These are phyloP conservation scores for Hypoxylon rickii DNA, from an alignment of 495 filamentous ascomycete species.

Conservation along the genomic window DNA sequence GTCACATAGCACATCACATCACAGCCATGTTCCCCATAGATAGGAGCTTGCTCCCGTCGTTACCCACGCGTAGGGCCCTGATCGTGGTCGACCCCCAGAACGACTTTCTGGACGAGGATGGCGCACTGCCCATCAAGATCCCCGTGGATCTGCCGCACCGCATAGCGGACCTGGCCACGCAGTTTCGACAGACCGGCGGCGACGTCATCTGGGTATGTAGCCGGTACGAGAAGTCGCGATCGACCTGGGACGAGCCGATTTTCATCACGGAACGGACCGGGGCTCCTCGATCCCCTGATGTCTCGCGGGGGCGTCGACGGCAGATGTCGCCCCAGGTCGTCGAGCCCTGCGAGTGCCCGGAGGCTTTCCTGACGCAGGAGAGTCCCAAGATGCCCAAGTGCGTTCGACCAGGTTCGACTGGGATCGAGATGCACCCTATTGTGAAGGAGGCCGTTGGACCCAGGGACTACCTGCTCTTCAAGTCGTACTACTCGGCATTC, in stretches of 20 bases:
- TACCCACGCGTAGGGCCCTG: conserved; percentile 77
- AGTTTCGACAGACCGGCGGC: conserved; percentile 71
- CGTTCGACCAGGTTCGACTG: conserved; percentile 61
- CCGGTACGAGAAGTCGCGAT: conserved; percentile 67
- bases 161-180: conserved; percentile 66
- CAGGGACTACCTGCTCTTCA: conserved; percentile 72
- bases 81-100: conserved; percentile 89
- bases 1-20: conserved; percentile 8
- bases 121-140: conserved; percentile 67
- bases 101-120: conserved; percentile 77
- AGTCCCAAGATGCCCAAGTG: conserved; percentile 56
- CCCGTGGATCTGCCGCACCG: conserved; percentile 69
- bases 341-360: conserved; percentile 24
- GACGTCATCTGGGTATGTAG: conserved; percentile 90
- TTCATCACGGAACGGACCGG: conserved; percentile 41
- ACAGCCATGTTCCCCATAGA: conserved; percentile 55
- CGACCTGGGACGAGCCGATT: conserved; percentile 56
- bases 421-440: conserved; percentile 68
- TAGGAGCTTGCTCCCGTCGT: conserved; percentile 48
- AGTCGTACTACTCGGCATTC: conserved; percentile 89
- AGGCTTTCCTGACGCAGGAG: conserved; percentile 49
- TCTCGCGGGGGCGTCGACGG: conserved; percentile 28
- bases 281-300: conserved; percentile 14
- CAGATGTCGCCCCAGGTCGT: conserved; percentile 14
- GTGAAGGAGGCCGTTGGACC: conserved; percentile 60